Base-by-base conservation (phyloP, 2,329 filamentous ascomycete genomes). In the Neofusicoccum kwambonambiense region DNA sequence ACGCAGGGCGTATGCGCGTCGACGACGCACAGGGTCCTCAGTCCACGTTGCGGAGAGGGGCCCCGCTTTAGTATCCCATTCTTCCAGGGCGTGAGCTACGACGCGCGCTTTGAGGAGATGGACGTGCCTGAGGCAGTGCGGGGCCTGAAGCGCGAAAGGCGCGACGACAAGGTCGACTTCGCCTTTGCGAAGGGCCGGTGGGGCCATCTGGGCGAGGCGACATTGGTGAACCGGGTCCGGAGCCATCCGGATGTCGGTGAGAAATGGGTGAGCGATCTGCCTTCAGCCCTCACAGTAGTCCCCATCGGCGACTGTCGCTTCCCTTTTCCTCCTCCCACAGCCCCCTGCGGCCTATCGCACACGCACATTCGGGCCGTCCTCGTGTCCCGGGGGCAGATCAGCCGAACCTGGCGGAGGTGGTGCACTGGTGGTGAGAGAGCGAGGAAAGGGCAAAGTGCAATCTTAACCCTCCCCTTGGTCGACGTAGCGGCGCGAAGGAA, bases 161-260 rank as follows among this genome's bases (percentile, higher is more conserved):
- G 84, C 27, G 75, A 87, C 49, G 90, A 92, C 70, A 91, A 93
- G 72, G 91, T 94, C 51, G 92, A 96, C 80, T 96, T 95, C 75
- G 95, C 92, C 2, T 96, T 96, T 73, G 84, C 88, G 27, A 87
- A 84, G 67, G 90, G 90, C 15, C 82, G 86, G 64, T 86, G 83
- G 73, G 85, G 87, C 15, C 87, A 85, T 69, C 78, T 96, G 8
- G 92, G 92, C 4, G 91, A 96, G 81, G 92, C 92, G 11, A 96
- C 91, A 65, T 79, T 96, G 74, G 85, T 91, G 79, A 96, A 96
- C 77, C 81, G 92, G 13, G 84, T 96, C 70, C 95, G 93, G 83
- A 93, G 90, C 69, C 92, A 96, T 79, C 90, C 89, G 3, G 92
- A 96, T 75, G 92, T 96, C 1, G 91, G 90, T 1, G 90, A 93